Evolutionary conservation across 169 alveolate genomes (phyloP).

Genomic region (Plasmodium coatneyi): DNA sequence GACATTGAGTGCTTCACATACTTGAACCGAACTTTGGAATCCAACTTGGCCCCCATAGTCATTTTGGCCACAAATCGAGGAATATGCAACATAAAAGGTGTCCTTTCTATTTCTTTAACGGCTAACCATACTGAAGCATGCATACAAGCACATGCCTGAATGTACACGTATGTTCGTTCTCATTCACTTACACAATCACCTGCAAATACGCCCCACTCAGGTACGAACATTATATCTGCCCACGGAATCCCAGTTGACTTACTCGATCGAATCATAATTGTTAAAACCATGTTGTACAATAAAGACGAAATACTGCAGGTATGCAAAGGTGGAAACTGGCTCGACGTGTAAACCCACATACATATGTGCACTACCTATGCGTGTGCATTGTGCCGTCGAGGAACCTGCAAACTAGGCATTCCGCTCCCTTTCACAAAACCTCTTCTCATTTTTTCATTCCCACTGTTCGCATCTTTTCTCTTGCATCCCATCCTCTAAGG

Average conservation of each 20-base stretch:
- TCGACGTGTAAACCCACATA: constrained; percentile 1
- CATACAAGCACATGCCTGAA: background rate
- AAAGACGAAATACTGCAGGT: constrained; percentile 89
- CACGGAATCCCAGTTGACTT: constrained; percentile 99
- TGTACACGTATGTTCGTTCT: background rate
- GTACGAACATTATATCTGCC: constrained; percentile 96
- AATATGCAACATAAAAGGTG: constrained; percentile 82
- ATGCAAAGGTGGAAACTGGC: background rate
- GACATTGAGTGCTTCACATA: constrained; percentile 98
- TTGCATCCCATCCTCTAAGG: constrained; percentile 15
- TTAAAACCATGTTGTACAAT: constrained; percentile 96
- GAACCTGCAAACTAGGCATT: background rate
- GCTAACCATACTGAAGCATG: background rate
- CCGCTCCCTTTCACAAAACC: background rate
- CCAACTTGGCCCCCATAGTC: constrained; percentile 97
- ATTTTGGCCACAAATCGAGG: constrained; percentile 98
- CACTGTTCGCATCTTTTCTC: background rate
- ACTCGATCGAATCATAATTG: constrained; percentile 96
- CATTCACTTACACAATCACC: constrained; percentile 64
- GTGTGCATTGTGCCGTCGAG: background rate
- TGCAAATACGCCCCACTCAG: constrained; percentile 80
- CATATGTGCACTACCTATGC: background rate
- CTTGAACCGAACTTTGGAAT: constrained; percentile 97
- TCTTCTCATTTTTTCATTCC: background rate
- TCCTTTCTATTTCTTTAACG: background rate